Conservation (phyloP, 441 rosid species). For the Erysimum cheiri region DNA sequence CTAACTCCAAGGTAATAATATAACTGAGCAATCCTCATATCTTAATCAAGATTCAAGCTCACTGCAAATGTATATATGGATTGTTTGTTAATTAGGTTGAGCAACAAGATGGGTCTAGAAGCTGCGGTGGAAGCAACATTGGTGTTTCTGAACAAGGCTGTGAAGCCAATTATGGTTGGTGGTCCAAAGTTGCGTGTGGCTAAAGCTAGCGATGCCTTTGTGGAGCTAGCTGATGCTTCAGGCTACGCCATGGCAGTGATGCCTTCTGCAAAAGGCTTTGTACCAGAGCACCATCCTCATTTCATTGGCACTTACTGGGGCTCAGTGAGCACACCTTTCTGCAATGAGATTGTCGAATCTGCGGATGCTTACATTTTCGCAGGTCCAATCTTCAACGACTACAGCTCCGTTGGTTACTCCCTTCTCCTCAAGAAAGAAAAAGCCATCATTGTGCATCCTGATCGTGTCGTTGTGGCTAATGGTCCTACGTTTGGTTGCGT, state of each 20-base stretch:
- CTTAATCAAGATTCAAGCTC: background rate
- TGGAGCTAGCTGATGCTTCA: conserved; percentile 60
- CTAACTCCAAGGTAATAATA: conserved; percentile 52
- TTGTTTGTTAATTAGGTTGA: conserved; percentile 48
- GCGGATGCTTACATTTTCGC: conserved; percentile 78
- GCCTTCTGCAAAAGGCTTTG: conserved; percentile 81
- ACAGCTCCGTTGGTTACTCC: conserved; percentile 79
- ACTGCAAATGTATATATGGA: background rate
- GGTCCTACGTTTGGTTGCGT: conserved; percentile 79
- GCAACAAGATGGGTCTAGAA: conserved; percentile 63
- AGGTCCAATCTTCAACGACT: conserved; percentile 77
- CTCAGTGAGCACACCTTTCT: conserved; percentile 63
- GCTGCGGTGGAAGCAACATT: conserved; percentile 75
- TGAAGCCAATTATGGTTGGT: conserved; percentile 75
- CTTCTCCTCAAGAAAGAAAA: conserved; percentile 77
- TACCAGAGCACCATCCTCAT: conserved; percentile 65
- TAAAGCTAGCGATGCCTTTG: conserved; percentile 59
- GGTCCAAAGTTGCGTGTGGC: conserved; percentile 73
- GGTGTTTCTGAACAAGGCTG: conserved; percentile 71
- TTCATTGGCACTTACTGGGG: conserved; percentile 82
- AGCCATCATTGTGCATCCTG: conserved; percentile 70
- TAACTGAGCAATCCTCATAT: background rate
- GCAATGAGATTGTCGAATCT: conserved; percentile 79
- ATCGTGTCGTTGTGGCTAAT: conserved; percentile 61
- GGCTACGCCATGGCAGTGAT: conserved; percentile 67